phyloP scores from a whole-genome alignment of 805 yeast genomes.

The Sporopachydermia lactativora region DNA sequence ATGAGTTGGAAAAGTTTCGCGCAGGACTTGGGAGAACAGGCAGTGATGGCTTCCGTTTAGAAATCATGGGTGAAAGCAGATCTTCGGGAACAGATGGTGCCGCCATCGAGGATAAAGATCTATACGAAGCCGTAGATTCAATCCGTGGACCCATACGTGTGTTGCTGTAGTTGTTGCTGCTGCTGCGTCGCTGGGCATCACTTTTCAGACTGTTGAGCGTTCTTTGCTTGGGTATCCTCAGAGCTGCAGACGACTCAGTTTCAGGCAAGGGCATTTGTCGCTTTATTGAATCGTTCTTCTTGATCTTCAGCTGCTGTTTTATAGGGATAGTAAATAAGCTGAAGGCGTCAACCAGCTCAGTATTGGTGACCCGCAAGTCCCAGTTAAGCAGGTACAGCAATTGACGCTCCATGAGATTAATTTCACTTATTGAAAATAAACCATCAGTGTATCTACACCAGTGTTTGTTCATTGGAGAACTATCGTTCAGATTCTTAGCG shows the following conservation, averaged over 20 bases:
- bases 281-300: not conserved
- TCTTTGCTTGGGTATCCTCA: too few species aligned
- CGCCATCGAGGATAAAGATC: not conserved
- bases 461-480: constrained; percentile 63
- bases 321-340: constrained; percentile 37
- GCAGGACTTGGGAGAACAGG: not conserved
- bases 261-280: not conserved
- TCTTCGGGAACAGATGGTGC: not conserved
- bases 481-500: constrained; percentile 64
- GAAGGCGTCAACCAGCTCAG: constrained; percentile 29
- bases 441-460: constrained; percentile 76
- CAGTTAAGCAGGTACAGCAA: constrained; percentile 53
- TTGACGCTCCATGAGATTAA: constrained; percentile 73
- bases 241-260: too few species aligned
- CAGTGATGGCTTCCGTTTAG: not conserved
- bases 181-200: not conserved
- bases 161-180: not conserved
- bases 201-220: too few species aligned
- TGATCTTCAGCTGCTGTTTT: constrained; percentile 14
- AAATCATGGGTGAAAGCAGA: not conserved
- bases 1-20: not conserved
- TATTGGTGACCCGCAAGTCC: constrained; percentile 40
- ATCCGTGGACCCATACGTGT: not conserved
- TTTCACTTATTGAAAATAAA: constrained; percentile 49
- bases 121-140: not conserved